Evolutionary conservation across 306 rosid genomes (phyloP), one percentile per base, ranked within the genome.

Genomic region (Luffa aegyptiaca): DNA sequence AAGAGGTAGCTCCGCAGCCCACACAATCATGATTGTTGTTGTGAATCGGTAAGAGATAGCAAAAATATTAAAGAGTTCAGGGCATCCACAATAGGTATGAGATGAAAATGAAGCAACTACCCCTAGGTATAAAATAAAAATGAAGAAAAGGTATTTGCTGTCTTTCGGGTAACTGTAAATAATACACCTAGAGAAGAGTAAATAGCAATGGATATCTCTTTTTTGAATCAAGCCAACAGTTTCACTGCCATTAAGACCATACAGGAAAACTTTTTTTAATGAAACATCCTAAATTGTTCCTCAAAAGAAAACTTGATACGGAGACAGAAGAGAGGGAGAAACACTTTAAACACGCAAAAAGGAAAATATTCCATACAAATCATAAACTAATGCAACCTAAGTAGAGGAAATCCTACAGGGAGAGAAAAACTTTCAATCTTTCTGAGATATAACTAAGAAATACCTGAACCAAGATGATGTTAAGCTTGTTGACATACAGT

Each of bases 381-480:
- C 42, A 74, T 14, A 48, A 51, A 51, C 62, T 12, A 21, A 33
- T 17, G 58, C 68, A 49, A 37, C 13, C 4, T 13, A 42, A 4
- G 65, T 37, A 11, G 48, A 76, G 37, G 17, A 65, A 53, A 59
- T 8, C 26, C 78, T 16, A 42, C 45, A 68, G 65, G 46, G 51
- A 35, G 18, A 56, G 48, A 75, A 35, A 56, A 39, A 65, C 64
- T 41, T 11, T 41, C 16, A 45, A 62, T 18, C 26, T 10, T 31
- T 31, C 5, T 79, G 35, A 52, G 62, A 44, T 11, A 14, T 5
- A 39, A 48, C 26, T 66, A 73, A 21, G 57, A 79, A 9, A 75
- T 83, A 92, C 99, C 99, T 96, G 99, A 84, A 96, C 99, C 86
- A 96, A 88, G 81, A 96, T 96, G 77, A 96, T 87, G 81, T 96